Percentiles rank a stretch among this genome's conserved stretches.
phyloP scores from a whole-genome alignment of 257 asterid species.

The Echium plantagineum region DNA sequence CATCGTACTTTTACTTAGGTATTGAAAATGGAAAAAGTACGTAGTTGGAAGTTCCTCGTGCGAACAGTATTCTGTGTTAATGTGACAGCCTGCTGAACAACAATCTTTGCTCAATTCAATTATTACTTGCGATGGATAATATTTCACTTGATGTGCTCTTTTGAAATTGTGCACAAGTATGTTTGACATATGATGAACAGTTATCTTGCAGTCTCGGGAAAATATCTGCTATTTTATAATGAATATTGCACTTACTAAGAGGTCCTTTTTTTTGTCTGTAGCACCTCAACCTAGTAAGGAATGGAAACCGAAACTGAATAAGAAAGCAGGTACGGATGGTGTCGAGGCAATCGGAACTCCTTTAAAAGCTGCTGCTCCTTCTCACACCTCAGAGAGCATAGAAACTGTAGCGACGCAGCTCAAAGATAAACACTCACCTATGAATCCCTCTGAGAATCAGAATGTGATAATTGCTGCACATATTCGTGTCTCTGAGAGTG shows the following conservation, averaged over 20 bases:
- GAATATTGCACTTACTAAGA: conserved; percentile 14
- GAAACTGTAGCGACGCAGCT: conserved; percentile 37
- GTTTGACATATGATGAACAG: too few relatives aligned
- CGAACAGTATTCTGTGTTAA: too few relatives aligned
- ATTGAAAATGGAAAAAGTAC: conserved; percentile 21
- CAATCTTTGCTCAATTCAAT: conserved; percentile 6
- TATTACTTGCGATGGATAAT: conserved; percentile 29
- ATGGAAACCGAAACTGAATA: conserved; percentile 87
- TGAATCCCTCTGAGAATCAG: conserved; percentile 48
- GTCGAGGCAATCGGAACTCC: conserved; percentile 52
- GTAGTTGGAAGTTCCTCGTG: not conserved
- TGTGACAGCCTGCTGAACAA: too few relatives aligned
- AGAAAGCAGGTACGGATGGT: conserved; percentile 36
- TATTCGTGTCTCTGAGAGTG: conserved; percentile 79
- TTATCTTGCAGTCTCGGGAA: too few relatives aligned
- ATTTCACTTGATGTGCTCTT: too few relatives aligned
- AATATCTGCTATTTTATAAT: conserved; percentile 4
- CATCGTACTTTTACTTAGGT: conserved; percentile 17
- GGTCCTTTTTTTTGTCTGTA: conserved; percentile 19
- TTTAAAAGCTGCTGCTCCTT: conserved; percentile 42
- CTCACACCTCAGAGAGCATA: conserved; percentile 30
- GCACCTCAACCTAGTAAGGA: conserved; percentile 70
- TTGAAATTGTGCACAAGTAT: too few relatives aligned
- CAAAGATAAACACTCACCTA: conserved; percentile 44
- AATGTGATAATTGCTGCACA: conserved; percentile 89